Percentiles rank a stretch among this genome's conserved stretches.
Evolutionary conservation across 768 basidiomycete species (phyloP).

Genomic region (Mycena belliarum): DNA sequence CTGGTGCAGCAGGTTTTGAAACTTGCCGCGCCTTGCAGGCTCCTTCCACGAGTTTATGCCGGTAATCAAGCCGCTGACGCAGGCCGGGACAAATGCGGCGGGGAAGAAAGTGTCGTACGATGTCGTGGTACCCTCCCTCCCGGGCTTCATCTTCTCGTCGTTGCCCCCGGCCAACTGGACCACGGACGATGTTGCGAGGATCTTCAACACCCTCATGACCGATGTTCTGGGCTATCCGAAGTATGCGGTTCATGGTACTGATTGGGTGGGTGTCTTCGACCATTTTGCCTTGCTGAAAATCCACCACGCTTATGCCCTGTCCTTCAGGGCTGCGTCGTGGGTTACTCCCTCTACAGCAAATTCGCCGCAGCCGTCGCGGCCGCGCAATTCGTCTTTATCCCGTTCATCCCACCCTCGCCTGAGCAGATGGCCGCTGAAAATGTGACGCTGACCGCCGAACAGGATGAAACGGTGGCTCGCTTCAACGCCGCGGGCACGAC

Average conservation of each 20-base stretch:
- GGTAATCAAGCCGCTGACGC: constrained; percentile 8
- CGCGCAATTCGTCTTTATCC: constrained; percentile 1
- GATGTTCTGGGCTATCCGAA: constrained; percentile 27
- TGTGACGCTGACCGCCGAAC: not conserved
- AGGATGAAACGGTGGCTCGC: constrained; percentile 2
- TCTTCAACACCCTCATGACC: constrained; percentile 29
- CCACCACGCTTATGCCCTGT: too few species aligned
- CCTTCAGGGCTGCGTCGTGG: not conserved
- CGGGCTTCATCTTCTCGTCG: constrained; percentile 24
- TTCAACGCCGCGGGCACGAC: not conserved
- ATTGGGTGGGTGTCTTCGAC: too few species aligned
- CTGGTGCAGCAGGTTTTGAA: too few species aligned
- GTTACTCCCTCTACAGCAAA: constrained; percentile 1
- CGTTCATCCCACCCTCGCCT: not conserved
- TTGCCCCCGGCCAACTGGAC: constrained; percentile 19
- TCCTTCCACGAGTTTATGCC: constrained; percentile 17
- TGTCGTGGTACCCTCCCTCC: constrained; percentile 13
- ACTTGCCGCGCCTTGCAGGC: not conserved
- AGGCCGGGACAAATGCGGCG: not conserved
- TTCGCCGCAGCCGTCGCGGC: constrained; percentile 12
- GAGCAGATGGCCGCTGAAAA: constrained; percentile 1
- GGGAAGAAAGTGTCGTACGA: constrained; percentile 6
- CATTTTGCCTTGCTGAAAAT: too few species aligned
- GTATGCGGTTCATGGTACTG: constrained; percentile 26
- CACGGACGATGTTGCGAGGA: constrained; percentile 25